A percentile compares a stretch with the other conserved stretches of the same genome.
Evolutionary conservation across 345 rosid genomes (phyloP).

Genomic region (Lepidium sativum): DNA sequence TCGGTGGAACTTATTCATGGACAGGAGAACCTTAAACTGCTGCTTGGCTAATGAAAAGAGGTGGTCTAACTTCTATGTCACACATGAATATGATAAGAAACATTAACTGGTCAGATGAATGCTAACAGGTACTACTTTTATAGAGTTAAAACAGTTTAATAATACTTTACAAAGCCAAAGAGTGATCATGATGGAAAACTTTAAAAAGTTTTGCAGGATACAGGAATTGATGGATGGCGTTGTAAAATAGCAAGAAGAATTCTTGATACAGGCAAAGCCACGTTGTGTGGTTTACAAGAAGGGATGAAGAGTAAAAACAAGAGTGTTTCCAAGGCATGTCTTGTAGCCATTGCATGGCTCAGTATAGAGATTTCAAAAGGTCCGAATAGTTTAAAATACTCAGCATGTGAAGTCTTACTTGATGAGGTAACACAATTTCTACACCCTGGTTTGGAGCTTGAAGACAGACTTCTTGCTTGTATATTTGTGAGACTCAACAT

Average conservation of each 20-base stretch:
- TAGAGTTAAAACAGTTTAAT: neutral
- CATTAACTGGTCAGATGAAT: constrained; percentile 64
- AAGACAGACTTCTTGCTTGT: constrained; percentile 79
- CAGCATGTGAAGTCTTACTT: constrained; percentile 63
- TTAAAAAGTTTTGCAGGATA: constrained; percentile 41
- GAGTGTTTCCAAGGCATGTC: constrained; percentile 52
- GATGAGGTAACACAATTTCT: constrained; percentile 55
- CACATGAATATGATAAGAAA: constrained; percentile 74
- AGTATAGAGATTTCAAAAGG: constrained; percentile 63
- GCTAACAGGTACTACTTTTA: constrained; percentile 45
- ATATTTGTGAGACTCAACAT: too few relatives aligned
- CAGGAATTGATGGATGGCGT: constrained; percentile 60
- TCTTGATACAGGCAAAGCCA: constrained; percentile 41
- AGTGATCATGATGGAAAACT: neutral
- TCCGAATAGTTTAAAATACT: constrained; percentile 39
- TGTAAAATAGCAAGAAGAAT: constrained; percentile 57
- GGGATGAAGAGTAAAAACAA: constrained; percentile 61
- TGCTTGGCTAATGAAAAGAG: constrained; percentile 83
- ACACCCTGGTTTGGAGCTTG: constrained; percentile 83
- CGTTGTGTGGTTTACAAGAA: constrained; percentile 41
- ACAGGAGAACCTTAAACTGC: constrained; percentile 76
- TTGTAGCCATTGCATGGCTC: constrained; percentile 63
- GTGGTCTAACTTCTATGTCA: constrained; percentile 50
- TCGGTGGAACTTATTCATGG: constrained; percentile 91
- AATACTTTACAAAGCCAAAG: neutral